phyloP scores from a whole-genome alignment of 2,329 filamentous ascomycete genomes.

The Colletotrichum limetticola region DNA sequence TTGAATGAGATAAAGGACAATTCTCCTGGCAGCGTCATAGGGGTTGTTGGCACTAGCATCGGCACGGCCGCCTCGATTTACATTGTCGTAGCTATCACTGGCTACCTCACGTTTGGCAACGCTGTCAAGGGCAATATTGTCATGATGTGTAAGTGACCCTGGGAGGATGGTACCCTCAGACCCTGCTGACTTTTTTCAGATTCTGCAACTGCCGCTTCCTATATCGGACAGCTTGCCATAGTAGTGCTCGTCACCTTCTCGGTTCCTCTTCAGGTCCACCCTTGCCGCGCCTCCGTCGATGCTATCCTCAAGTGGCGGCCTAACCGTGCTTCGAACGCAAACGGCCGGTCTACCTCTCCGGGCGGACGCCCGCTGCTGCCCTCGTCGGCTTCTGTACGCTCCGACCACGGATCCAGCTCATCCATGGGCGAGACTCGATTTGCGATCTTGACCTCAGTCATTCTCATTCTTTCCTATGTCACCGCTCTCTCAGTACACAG shows the following conservation, averaged over 20 bases:
- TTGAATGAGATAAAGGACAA: conserved; percentile 93
- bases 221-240: conserved; percentile 93
- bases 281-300: conserved; percentile 93
- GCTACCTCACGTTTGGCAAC: conserved; percentile 95
- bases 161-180: background rate
- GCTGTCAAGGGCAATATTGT: conserved; percentile 93
- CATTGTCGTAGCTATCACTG: conserved; percentile 90
- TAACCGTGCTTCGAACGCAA: conserved; percentile 52
- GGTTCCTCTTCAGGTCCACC: conserved; percentile 94
- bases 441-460: conserved; percentile 85
- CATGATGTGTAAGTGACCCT: conserved; percentile 77
- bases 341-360: conserved; percentile 52
- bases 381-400: conserved; percentile 49
- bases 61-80: conserved; percentile 90
- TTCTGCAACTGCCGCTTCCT: conserved; percentile 81
- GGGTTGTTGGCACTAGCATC: conserved; percentile 85
- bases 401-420: conserved; percentile 64
- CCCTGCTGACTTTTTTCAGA: conserved; percentile 54
- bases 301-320: conserved; percentile 95
- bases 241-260: conserved; percentile 97
- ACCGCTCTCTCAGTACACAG: conserved; percentile 92
- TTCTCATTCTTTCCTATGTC: conserved; percentile 86
- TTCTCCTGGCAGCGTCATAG: conserved; percentile 78
- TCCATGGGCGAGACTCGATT: conserved; percentile 89
- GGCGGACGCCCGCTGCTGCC: conserved; percentile 56